Conservation (phyloP, 176 grass and related monocot species). For the Canna indica region DNA sequence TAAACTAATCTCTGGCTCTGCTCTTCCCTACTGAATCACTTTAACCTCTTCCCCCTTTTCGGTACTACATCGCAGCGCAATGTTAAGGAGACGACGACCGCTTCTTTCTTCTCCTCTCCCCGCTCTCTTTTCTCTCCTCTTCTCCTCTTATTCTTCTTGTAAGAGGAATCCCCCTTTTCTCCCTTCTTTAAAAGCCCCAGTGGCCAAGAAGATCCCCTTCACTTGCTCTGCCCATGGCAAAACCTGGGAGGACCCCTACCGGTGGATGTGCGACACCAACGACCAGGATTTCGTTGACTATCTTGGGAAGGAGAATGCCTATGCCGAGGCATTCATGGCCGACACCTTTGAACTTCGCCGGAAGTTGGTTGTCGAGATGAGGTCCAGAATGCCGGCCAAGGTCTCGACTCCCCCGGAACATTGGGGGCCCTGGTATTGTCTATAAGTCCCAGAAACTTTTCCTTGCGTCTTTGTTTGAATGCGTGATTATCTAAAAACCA, state of each 20-base stretch:
- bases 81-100: not conserved
- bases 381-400: constrained; percentile 45
- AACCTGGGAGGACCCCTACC: constrained; percentile 77
- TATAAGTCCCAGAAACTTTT: not conserved
- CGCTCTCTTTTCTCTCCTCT: not conserved
- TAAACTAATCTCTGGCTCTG: too few relatives aligned
- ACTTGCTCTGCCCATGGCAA: constrained; percentile 52
- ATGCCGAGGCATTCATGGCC: constrained; percentile 63
- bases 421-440: constrained; percentile 70
- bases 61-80: not conserved
- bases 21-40: not conserved
- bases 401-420: constrained; percentile 46
- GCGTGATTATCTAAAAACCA: not conserved
- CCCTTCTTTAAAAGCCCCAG: constrained; percentile 23
- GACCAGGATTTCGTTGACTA: constrained; percentile 48
- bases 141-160: constrained; percentile 22
- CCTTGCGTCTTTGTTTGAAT: not conserved
- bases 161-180: constrained; percentile 3
- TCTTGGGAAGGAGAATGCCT: constrained; percentile 58
- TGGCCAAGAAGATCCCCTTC: constrained; percentile 70
- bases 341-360: constrained; percentile 33
- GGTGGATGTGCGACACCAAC: constrained; percentile 77
- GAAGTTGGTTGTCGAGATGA: constrained; percentile 62
- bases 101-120: not conserved
- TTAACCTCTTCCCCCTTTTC: not conserved